Base-by-base conservation (phyloP, 306 rosid genomes). In the Calophaca sinica region DNA sequence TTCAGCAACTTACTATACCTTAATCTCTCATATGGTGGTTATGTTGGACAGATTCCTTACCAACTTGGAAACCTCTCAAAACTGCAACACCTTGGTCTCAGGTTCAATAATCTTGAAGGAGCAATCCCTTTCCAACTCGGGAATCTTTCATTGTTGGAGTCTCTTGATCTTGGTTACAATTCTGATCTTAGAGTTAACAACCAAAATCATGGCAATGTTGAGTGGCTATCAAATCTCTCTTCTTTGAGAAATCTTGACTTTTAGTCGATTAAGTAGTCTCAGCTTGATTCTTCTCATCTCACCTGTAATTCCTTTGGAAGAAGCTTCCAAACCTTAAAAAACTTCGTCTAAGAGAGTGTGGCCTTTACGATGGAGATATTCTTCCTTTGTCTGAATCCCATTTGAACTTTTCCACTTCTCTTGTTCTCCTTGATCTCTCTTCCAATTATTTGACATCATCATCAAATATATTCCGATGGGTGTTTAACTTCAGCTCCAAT, bases 171-270 rank as follows among this genome's bases (percentile, higher is more conserved):
- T 3, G 0, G 5, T 20, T 20, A 20, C 26, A 20, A 20, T 20
- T 20, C 0, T 20, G 26, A 20, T 20, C 26, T 20, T 20, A 20
- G 26, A 20, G 26, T 20, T 20, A 20, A 20, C 26, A 20, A 20
- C 26, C 26, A 20, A 20, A 20, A 20, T 20, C 26, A 20, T 20
- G 26, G 26, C 26, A 20, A 20, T 38, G 45, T 20, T 42, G 59
- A 32, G 49, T 59, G 77, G 69, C 1, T 73, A 2, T 59, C 68
- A 2, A 73, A 32, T 15, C 70, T 73, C 38, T 33, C 46, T 10
- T 73, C 28, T n/a, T 15, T 73, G 13, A 73, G 50, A 33, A 4
- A 3, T 14, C 50, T 73, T 46, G 62, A 10, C 35, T 73, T 73
- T 73, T 70, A 49, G 5, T 51, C 3, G 1, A 4, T 2, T 69